Conservation (phyloP, 331 rosid species). For the Rhamnella rubrinervis region DNA sequence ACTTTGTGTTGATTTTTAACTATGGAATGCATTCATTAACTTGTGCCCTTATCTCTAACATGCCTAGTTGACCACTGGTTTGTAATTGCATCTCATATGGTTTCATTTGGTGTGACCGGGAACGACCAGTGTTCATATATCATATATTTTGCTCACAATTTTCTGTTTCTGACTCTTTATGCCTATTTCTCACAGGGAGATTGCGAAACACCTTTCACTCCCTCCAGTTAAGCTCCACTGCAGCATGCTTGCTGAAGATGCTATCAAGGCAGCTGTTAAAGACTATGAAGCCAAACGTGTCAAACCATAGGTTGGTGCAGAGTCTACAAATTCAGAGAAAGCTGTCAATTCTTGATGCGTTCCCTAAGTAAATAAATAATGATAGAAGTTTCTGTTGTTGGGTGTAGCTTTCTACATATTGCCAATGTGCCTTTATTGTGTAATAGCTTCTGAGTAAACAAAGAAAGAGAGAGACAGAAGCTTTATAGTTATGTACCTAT, state of each 20-base stretch:
- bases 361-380: slow-evolving; percentile 15
- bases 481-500: background rate
- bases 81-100: too few relatives aligned
- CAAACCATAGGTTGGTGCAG: slow-evolving; percentile 28
- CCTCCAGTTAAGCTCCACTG: slow-evolving; percentile 94
- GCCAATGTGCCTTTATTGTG: background rate
- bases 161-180: slow-evolving; percentile 4
- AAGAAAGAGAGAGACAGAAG: background rate
- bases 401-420: background rate
- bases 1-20: too few relatives aligned
- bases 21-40: too few relatives aligned
- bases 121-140: background rate
- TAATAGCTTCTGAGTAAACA: slow-evolving; percentile 4
- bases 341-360: slow-evolving; percentile 39
- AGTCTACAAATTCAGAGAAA: slow-evolving; percentile 35
- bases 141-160: background rate
- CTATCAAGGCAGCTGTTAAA: slow-evolving; percentile 89
- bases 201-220: slow-evolving; percentile 92
- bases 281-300: slow-evolving; percentile 71
- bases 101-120: too few relatives aligned
- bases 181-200: slow-evolving; percentile 58
- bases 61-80: too few relatives aligned
- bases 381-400: slow-evolving; percentile 16
- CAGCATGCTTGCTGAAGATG: slow-evolving; percentile 98
- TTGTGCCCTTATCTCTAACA: too few relatives aligned